Percentiles rank a stretch among this genome's conserved stretches.
Evolutionary conservation across 2,329 filamentous ascomycete species (phyloP).

Genomic region (Rachicladosporium sp.): DNA sequence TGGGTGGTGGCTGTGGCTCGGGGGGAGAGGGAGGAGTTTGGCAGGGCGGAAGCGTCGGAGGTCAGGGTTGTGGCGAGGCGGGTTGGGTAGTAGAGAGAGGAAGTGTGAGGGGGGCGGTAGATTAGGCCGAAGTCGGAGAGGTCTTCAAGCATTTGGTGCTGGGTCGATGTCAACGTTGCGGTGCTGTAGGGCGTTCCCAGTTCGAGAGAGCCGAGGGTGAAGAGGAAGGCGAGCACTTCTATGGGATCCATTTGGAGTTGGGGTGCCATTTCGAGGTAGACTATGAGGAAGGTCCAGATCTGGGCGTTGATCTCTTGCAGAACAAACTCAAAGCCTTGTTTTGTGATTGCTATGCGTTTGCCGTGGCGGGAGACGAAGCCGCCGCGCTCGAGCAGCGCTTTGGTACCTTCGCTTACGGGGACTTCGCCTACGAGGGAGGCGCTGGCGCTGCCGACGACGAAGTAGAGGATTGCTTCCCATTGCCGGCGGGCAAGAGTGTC

Average conservation of each 20-base stretch:
- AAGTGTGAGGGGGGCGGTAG: slow-evolving; percentile 41
- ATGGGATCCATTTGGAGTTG: slow-evolving; percentile 73
- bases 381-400: slow-evolving; percentile 68
- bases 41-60: slow-evolving; percentile 58
- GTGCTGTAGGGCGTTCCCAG: slow-evolving; percentile 87
- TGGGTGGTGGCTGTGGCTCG: slow-evolving; percentile 41
- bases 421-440: slow-evolving; percentile 36
- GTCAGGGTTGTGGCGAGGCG: slow-evolving; percentile 89
- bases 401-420: slow-evolving; percentile 56
- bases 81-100: slow-evolving; percentile 65
- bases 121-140: slow-evolving; percentile 88
- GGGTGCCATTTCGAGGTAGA: slow-evolving; percentile 73
- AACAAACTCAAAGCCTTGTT: slow-evolving; percentile 87
- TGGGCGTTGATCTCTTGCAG: slow-evolving; percentile 93
- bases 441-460: slow-evolving; percentile 71
- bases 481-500: slow-evolving; percentile 77
- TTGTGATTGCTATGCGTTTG: slow-evolving; percentile 56
- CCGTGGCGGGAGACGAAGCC: slow-evolving; percentile 54
- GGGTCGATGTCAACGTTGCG: slow-evolving; percentile 64
- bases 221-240: slow-evolving; percentile 90
- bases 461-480: slow-evolving; percentile 94
- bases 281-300: slow-evolving; percentile 86
- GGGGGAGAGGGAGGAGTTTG: slow-evolving; percentile 52
- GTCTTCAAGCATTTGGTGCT: slow-evolving; percentile 78
- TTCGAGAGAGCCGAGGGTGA: slow-evolving; percentile 86